A percentile compares a stretch with the other conserved stretches of the same genome.
These are phyloP conservation scores for Leccinum solheimii DNA, from an alignment of 1,284 basidiomycete genomes.

Conservation along the genomic window DNA sequence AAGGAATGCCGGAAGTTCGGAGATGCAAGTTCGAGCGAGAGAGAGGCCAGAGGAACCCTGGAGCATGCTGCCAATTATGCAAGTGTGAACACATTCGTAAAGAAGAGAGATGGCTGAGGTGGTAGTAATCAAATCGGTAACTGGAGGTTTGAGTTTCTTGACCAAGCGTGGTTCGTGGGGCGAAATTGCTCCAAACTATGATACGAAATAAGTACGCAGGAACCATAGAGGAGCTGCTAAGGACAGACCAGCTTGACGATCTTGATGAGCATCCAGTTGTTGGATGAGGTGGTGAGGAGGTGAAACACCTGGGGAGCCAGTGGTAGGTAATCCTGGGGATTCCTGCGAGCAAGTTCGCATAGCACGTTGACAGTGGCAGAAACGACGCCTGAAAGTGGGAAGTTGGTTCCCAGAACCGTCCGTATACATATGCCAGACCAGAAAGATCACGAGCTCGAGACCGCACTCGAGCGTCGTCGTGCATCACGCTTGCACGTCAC, in stretches of 20 bases:
- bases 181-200: slow-evolving; percentile 86
- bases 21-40: slow-evolving; percentile 87
- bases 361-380: slow-evolving; percentile 92
- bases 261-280: slow-evolving; percentile 99
- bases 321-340: slow-evolving; percentile 77
- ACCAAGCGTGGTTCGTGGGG: slow-evolving; percentile 93
- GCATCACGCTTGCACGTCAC: neutral
- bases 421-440: neutral
- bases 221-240: neutral
- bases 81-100: slow-evolving; percentile 98
- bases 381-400: slow-evolving; percentile 67
- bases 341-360: slow-evolving; percentile 85
- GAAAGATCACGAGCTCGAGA: neutral
- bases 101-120: slow-evolving; percentile 94
- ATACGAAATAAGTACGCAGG: slow-evolving; percentile 10
- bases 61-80: slow-evolving; percentile 97
- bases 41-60: slow-evolving; percentile 76
- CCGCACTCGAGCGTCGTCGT: neutral
- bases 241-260: slow-evolving; percentile 86
- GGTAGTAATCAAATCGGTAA: slow-evolving; percentile 93
- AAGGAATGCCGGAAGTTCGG: slow-evolving; percentile 91
- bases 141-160: slow-evolving; percentile 90
- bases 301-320: slow-evolving; percentile 94
- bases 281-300: slow-evolving; percentile 90
- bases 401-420: neutral